Evolutionary conservation across 2,329 filamentous ascomycete genomes (phyloP), one percentile per base, ranked within the genome.

Genomic region (Graphiopsis chlorocephala): DNA sequence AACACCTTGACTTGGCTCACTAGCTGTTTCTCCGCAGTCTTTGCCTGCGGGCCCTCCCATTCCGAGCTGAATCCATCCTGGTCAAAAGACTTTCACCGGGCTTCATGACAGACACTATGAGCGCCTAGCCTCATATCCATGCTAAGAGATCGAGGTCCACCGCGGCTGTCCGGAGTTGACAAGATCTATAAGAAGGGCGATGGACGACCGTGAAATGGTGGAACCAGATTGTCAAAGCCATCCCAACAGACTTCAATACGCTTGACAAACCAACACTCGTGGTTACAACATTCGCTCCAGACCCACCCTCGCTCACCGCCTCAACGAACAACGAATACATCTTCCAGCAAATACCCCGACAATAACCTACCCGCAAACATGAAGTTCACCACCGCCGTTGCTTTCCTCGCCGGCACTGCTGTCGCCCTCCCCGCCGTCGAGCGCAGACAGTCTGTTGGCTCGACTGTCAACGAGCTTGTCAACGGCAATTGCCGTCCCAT

Each of bases 401-500:
- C 57, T 20, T n/a, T 65, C 29, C 63, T 65, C 25, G 63, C 63
- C 23, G 33, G 56, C 25, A 55, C 56, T 20, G 63, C 57, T 28
- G 50, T 28, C 12, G 63, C 63, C n/a, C 38, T 58, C 14, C 63
- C 63, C 11, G 26, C 45, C 26, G 23, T 65, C n/a, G 63, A 61
- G 25, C 47, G 35, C 26, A 60, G 63, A 48, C 63, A 65, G 25
- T 20, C 45, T 29, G 55, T 50, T 25, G 62, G 62, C 23, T 45
- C 53, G 3, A 64, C 62, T 15, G 62, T 52, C 45, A 68, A 68
- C 52, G 69, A 73, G 35, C 65, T 73, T 56, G 33, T 61, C 35
- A 50, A 69, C 28, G 74, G 73, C n/a, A 69, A 63, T 48, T 84
- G 82, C 74, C 79, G 78, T 52, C 70, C 75, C 31, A 78, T 84